Percentiles rank a stretch among this genome's conserved stretches.
These are phyloP conservation scores for Allomyces arbusculus DNA, from an alignment of 192 early-diverging fungal species.

Conservation along the genomic window DNA sequence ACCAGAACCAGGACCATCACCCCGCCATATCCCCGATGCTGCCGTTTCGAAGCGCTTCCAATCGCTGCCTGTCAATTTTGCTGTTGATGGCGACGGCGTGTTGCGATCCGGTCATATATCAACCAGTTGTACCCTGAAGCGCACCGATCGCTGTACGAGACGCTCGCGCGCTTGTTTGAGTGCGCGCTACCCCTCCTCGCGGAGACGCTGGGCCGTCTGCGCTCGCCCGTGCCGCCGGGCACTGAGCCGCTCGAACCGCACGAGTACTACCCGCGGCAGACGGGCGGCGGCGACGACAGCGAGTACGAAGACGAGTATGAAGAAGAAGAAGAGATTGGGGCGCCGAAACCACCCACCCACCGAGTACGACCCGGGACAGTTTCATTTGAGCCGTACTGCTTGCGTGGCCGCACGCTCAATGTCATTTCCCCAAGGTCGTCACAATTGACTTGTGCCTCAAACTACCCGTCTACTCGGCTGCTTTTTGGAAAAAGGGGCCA, in stretches of 20 bases:
- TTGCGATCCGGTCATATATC: too few species aligned
- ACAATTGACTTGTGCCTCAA: slow-evolving; percentile 44
- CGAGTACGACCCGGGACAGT: too few species aligned
- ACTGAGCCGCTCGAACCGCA: too few species aligned
- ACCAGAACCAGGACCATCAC: slow-evolving; percentile 27
- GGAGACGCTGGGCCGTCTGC: too few species aligned
- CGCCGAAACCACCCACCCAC: neutral
- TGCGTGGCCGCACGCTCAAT: slow-evolving; percentile 19
- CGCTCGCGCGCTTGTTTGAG: too few species aligned
- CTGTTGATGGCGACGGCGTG: neutral
- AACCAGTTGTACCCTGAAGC: too few species aligned
- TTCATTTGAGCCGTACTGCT: neutral
- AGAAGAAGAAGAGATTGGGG: too few species aligned
- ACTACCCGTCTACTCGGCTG: slow-evolving; percentile 27
- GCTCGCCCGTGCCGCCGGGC: too few species aligned
- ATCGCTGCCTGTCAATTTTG: neutral
- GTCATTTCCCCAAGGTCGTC: slow-evolving; percentile 53
- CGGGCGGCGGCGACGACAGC: neutral
- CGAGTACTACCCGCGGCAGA: too few species aligned
- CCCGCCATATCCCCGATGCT: neutral
- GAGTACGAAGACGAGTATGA: neutral
- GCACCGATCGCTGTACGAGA: too few species aligned
- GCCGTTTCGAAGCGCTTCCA: neutral
- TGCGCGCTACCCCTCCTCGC: too few species aligned
- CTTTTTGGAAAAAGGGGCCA: neutral